Percentiles rank a stretch among this genome's conserved stretches.
Evolutionary conservation across 306 rosid genomes (phyloP).

Genomic region (Sicyos baderoa): DNA sequence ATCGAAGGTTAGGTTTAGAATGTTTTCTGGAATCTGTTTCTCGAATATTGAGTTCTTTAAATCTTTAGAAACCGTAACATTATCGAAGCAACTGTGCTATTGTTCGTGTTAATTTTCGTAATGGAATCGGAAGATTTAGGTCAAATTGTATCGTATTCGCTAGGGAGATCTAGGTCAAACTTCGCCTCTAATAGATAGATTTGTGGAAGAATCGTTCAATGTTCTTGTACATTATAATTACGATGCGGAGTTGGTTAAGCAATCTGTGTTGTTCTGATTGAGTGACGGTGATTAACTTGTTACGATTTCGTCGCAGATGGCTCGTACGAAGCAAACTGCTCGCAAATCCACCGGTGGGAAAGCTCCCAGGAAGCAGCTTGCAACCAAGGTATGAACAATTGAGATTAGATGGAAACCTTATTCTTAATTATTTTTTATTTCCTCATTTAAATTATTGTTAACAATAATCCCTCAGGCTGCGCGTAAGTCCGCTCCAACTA

Average conservation of each 20-base stretch:
- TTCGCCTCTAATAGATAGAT: not conserved
- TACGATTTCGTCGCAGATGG: conserved; percentile 23
- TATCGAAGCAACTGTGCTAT: not conserved
- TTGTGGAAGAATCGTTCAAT: not conserved
- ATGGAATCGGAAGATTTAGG: not conserved
- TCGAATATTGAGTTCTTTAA: not conserved
- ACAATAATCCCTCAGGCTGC: conserved; percentile 31
- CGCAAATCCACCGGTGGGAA: conserved; percentile 39
- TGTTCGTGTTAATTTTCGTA: not conserved
- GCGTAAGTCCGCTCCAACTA: conserved; percentile 39
- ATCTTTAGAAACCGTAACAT: not conserved
- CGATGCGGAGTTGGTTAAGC: not conserved
- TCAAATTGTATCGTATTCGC: not conserved
- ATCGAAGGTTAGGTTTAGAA: not conserved
- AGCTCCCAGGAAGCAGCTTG: conserved; percentile 38
- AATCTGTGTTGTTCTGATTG: not conserved
- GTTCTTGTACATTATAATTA: not conserved
- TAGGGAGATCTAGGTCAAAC: not conserved
- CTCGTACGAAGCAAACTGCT: conserved; percentile 41
- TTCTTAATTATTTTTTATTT: not conserved
- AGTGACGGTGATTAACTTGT: not conserved
- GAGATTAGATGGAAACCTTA: not conserved
- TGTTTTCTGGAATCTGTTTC: not conserved
- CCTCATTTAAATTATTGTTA: not conserved
- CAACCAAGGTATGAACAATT: conserved; percentile 23